Evolutionary conservation across 2,329 filamentous ascomycete genomes (phyloP).

Genomic region (Calonectria multiphialidica): DNA sequence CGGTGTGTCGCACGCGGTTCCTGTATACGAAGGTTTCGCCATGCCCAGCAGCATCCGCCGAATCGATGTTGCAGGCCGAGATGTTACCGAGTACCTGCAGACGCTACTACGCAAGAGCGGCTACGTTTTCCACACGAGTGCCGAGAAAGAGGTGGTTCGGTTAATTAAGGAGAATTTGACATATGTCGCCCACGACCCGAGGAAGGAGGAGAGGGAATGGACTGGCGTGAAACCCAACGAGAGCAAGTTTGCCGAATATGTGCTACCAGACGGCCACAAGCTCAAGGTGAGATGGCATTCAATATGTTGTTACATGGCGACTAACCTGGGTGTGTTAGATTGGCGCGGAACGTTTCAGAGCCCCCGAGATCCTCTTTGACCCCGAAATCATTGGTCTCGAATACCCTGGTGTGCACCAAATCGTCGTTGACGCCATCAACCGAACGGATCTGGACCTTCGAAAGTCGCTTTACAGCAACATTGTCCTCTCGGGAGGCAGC

Average conservation of each 20-base stretch:
- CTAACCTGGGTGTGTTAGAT: conserved; percentile 65
- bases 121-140: conserved; percentile 95
- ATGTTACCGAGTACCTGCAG: conserved; percentile 97
- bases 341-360: conserved; percentile 93
- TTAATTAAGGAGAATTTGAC: conserved; percentile 96
- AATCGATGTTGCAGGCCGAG: conserved; percentile 95
- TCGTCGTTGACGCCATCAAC: conserved; percentile 95
- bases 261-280: conserved; percentile 91
- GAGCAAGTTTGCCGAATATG: conserved; percentile 86
- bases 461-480: conserved; percentile 94
- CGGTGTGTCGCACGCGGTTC: conserved; percentile 96
- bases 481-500: conserved; percentile 95
- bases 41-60: conserved; percentile 95
- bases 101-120: conserved; percentile 90
- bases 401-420: conserved; percentile 97
- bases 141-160: conserved; percentile 98
- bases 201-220: conserved; percentile 98
- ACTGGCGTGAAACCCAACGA: conserved; percentile 81
- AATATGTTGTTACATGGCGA: not conserved
- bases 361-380: conserved; percentile 97
- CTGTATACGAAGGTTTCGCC: conserved; percentile 97
- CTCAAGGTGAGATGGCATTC: conserved; percentile 75
- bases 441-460: conserved; percentile 95
- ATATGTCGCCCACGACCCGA: conserved; percentile 91
- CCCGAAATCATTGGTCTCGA: conserved; percentile 95